These are phyloP conservation scores for Paramyrothecium sp. DNA, from an alignment of 2,329 filamentous ascomycete species.

Conservation along the genomic window DNA sequence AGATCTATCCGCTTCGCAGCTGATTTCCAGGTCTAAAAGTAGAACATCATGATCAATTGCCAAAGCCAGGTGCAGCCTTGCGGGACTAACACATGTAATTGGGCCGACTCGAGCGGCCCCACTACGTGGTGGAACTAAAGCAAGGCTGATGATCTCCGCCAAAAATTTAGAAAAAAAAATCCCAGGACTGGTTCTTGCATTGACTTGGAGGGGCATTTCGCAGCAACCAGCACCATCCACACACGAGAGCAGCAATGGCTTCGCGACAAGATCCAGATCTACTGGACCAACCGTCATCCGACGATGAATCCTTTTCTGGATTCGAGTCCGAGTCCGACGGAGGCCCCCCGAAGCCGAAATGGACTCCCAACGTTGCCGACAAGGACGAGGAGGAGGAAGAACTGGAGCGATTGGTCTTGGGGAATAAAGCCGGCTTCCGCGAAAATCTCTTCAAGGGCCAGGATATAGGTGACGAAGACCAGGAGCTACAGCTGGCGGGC, in stretches of 20 bases:
- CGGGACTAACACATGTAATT: constrained; percentile 10
- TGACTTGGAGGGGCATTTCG: constrained; percentile 4
- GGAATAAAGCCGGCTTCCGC: constrained; percentile 80
- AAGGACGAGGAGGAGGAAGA: constrained; percentile 84
- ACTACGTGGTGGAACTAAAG: constrained; percentile 6
- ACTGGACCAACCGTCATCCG: constrained; percentile 24
- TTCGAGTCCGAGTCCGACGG: constrained; percentile 26
- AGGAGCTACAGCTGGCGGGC: constrained; percentile 32
- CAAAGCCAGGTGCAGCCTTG: constrained; percentile 14
- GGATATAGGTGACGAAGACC: constrained; percentile 31
- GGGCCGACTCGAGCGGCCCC: constrained; percentile 9
- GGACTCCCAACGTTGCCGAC: constrained; percentile 39
- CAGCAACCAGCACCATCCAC: background rate
- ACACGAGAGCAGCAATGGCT: constrained; percentile 25
- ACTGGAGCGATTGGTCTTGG: constrained; percentile 85
- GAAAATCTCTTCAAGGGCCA: constrained; percentile 65
- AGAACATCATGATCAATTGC: no score
- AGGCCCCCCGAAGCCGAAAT: constrained; percentile 23
- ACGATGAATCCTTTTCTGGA: constrained; percentile 21
- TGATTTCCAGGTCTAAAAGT: no score
- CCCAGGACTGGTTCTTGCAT: constrained; percentile 16
- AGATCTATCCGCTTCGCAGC: no score
- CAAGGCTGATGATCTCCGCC: constrained; percentile 23
- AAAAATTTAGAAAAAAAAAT: constrained; percentile 29
- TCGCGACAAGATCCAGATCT: constrained; percentile 25